These are phyloP conservation scores for Vachellia collinsii DNA, from an alignment of 306 rosid species.

Conservation along the genomic window DNA sequence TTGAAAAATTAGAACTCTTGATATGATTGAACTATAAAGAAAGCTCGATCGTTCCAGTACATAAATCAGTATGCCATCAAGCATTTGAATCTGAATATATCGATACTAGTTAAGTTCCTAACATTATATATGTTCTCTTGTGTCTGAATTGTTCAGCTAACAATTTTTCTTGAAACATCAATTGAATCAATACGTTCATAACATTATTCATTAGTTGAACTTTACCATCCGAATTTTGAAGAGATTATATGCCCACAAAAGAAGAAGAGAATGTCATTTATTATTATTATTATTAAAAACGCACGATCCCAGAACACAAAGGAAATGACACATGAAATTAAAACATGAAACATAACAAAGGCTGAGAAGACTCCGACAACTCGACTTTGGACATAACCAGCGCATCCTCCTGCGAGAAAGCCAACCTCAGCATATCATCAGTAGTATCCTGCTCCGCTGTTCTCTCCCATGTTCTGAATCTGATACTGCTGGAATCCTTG, in stretches of 20 bases:
- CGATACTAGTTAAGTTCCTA: not conserved
- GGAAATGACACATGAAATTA: not conserved
- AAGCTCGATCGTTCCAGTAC: not conserved
- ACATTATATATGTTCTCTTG: not conserved
- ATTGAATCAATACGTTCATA: not conserved
- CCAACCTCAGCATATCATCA: not conserved
- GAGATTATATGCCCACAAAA: not conserved
- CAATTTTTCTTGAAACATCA: not conserved
- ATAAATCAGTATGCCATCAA: not conserved
- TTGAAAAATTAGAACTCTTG: not conserved
- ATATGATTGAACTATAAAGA: not conserved
- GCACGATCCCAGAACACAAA: not conserved
- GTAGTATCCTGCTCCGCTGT: slow-evolving; percentile 13
- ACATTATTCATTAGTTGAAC: not conserved
- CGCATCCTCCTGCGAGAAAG: slow-evolving; percentile 1
- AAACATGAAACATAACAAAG: not conserved
- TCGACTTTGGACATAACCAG: not conserved
- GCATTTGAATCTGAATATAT: not conserved
- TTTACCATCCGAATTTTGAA: not conserved
- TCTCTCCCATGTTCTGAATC: slow-evolving; percentile 17
- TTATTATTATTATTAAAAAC: not conserved
- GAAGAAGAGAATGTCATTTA: not conserved
- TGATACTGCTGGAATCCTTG: not conserved
- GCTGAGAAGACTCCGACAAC: not conserved
- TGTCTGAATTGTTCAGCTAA: not conserved